Evolutionary conservation across 2,329 filamentous ascomycete species (phyloP), one percentile per base, ranked within the genome.

Genomic region (Aspergillus proliferans): DNA sequence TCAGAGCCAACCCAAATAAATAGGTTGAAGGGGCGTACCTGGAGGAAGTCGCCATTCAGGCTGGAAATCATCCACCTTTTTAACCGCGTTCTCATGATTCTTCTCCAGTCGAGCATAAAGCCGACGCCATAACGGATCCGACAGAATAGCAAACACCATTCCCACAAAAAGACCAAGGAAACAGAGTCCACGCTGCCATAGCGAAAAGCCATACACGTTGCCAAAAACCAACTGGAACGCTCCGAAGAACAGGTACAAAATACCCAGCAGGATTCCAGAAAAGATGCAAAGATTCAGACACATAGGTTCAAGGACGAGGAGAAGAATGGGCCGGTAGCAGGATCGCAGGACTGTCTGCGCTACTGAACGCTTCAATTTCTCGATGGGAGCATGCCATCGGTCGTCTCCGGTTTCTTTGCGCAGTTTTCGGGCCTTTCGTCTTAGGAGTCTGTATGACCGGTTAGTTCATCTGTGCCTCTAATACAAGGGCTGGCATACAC

Each of bases 191-290:
- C 81, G 76, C 68, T 95, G 86, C 76, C 86, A 93, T 9, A 89
- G 73, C 47, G 81, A 82, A 72, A 95, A 90, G 18, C 80, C 83
- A 65, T 94, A 86, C 43, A 86, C 83, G 41, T 77, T 80, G 22
- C 76, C 67, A 62, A 95, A 95, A 14, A 95, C 83, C 41, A 94
- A 73, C 4, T 86, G 81, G 60, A 95, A 95, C 0, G 90, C 89
- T 18, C 89, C 89, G 65, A 95, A 94, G 74, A 94, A 95, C 36
- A 95, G 81, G 64, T 95, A 95, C 2, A 95, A 72, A 41, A 95
- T 86, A 4, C 90, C 91, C 6, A 95, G 76, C n/a, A 95, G 74
- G 47, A 96, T 81, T 36, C 89, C 88, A 1, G 87, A 88, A 58
- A 91, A 87, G 19, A 93, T 71, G 68, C 89, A 93, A 22, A 96